These are phyloP conservation scores for Arthroderma sp. DNA, from an alignment of 2,329 filamentous ascomycete species.

Conservation along the genomic window DNA sequence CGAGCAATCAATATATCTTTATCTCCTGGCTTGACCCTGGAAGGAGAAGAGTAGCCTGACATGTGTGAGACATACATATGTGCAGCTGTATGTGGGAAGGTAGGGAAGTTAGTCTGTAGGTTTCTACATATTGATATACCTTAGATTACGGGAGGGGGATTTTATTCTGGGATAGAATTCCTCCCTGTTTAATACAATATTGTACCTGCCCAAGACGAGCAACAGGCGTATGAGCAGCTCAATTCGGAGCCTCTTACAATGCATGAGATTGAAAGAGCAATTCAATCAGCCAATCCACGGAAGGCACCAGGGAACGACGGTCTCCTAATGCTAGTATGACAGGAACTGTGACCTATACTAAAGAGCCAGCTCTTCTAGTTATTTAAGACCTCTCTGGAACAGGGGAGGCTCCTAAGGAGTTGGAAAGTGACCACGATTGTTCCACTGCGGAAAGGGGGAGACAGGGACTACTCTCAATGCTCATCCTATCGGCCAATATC, in stretches of 20 bases:
- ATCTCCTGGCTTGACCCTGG: too few relatives aligned
- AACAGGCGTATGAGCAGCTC: not conserved
- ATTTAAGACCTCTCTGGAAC: not conserved
- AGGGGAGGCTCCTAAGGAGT: not conserved
- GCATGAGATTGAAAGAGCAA: not conserved
- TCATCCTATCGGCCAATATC: not conserved
- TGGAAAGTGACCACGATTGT: not conserved
- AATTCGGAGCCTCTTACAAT: not conserved
- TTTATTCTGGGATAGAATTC: too few relatives aligned
- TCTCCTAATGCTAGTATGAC: not conserved
- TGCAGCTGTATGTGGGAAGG: too few relatives aligned
- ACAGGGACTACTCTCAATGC: not conserved
- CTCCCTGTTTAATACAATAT: too few relatives aligned
- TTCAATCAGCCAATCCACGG: not conserved
- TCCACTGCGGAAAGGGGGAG: not conserved
- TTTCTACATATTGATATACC: too few relatives aligned
- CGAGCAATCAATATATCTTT: too few relatives aligned
- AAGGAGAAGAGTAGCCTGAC: too few relatives aligned
- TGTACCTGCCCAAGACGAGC: too few relatives aligned
- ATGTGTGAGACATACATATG: too few relatives aligned
- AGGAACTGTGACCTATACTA: not conserved
- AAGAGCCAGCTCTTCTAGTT: not conserved
- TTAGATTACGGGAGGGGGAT: too few relatives aligned
- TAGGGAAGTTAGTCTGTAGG: too few relatives aligned
- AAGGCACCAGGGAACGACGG: not conserved